Conservation (phyloP, 1,284 basidiomycete species). For the Ceratobasidium theobromae region DNA sequence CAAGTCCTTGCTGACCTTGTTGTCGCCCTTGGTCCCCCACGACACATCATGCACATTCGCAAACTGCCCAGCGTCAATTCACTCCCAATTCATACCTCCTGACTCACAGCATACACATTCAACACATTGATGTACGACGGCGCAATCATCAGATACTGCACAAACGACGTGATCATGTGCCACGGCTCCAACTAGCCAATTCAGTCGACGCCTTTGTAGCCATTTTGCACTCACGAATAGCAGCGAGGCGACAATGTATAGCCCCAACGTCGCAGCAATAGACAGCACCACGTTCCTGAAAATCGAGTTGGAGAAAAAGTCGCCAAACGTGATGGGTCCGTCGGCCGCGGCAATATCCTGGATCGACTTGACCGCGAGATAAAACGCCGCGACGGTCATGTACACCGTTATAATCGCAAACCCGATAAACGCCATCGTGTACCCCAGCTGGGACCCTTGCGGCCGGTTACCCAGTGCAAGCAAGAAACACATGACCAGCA, state of each 20-base stretch:
- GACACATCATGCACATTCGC: constrained; percentile 87
- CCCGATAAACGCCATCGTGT: constrained; percentile 78
- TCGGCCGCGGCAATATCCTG: constrained; percentile 52
- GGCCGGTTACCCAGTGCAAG: constrained; percentile 90
- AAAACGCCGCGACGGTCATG: constrained; percentile 82
- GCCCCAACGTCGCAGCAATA: constrained; percentile 78
- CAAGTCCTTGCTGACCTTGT: constrained; percentile 79
- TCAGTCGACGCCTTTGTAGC: constrained; percentile 34
- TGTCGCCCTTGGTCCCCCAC: constrained; percentile 92
- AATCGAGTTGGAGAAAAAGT: constrained; percentile 72
- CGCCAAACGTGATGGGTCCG: constrained; percentile 51
- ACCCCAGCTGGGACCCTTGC: constrained; percentile 77
- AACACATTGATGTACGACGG: constrained; percentile 91
- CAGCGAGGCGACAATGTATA: constrained; percentile 79
- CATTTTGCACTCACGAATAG: constrained; percentile 68
- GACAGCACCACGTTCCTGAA: constrained; percentile 88
- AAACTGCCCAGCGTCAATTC: constrained; percentile 43
- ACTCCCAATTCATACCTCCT: not conserved
- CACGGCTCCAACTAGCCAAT: constrained; percentile 76
- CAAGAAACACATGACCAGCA: constrained; percentile 88
- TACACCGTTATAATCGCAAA: constrained; percentile 89
- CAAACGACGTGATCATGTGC: constrained; percentile 92
- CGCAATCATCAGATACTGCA: constrained; percentile 89
- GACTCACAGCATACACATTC: constrained; percentile 80
- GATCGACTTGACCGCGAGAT: constrained; percentile 80